A percentile compares a stretch with the other conserved stretches of the same genome.
Evolutionary conservation across 805 yeast genomes (phyloP).

Genomic region (Saccharomycopsis sp.): DNA sequence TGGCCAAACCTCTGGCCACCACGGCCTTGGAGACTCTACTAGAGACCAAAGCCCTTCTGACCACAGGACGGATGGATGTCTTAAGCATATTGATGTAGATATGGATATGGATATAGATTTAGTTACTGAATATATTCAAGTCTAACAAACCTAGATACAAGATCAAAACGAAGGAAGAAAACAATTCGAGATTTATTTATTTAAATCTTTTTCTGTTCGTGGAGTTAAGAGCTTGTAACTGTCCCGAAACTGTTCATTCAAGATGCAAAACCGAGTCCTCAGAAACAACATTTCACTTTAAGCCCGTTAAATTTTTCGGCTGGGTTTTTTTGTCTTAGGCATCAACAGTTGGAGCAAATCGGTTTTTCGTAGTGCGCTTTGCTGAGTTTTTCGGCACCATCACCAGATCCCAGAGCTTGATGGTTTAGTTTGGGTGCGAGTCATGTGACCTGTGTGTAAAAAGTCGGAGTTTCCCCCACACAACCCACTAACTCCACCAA

Average conservation of each 20-base stretch:
- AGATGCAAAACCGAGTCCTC: background rate
- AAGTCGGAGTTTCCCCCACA: background rate
- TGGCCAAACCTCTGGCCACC: slow-evolving; percentile 29
- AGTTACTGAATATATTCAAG: too few species aligned
- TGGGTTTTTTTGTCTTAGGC: background rate
- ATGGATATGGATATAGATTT: background rate
- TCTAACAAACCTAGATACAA: too few species aligned
- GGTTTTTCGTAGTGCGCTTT: background rate
- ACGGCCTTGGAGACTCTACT: slow-evolving; percentile 21
- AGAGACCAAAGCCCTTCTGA: slow-evolving; percentile 21
- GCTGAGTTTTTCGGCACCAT: background rate
- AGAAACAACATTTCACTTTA: background rate
- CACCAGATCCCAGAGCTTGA: background rate
- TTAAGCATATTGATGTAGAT: background rate
- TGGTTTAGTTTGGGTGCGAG: background rate
- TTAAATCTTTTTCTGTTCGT: background rate
- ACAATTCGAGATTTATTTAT: background rate
- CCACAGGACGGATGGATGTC: slow-evolving; percentile 20
- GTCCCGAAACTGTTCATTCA: background rate
- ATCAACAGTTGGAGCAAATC: background rate
- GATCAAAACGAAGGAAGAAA: background rate
- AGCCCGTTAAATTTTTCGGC: background rate
- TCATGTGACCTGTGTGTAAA: background rate
- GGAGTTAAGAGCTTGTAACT: background rate
- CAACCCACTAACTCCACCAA: too few species aligned